Base-by-base conservation (phyloP, 305 asterid genomes). In the Fraxinus paxiana region DNA sequence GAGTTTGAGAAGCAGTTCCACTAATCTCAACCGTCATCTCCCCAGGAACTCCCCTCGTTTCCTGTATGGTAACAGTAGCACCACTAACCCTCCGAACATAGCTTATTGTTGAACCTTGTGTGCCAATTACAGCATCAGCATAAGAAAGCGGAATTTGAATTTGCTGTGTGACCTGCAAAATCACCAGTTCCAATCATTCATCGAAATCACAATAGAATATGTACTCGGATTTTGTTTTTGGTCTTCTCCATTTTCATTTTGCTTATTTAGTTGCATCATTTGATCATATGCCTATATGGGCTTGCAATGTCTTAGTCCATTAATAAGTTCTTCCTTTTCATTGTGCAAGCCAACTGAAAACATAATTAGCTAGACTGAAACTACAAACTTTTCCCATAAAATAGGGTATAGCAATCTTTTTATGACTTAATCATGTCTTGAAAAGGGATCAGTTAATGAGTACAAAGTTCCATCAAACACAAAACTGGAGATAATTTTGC, bases 11-110 rank as follows among this genome's bases (percentile, higher is more conserved):
- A 85, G 97, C 91, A 87, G 94, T 90, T 84, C 98, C 99, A 83
- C 88, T 89, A 69, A 95, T 95, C 91, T 95, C 98, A 76, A 93
- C 98, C 0, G 98, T 95, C 98, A 95, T 95, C 88, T 95, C 98
- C 48, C 91, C 92, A 30, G 99, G 99, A 81, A 89, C 91, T 59
- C 97, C 98, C 83, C 94, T 90, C 17, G 97, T 86, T 89, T 95
- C 99, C 89, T 95, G 99, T 82, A 95, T 91, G 83, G 98, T 88
- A 69, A 95, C 95, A 26, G 98, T 93, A 61, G 99, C 97, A 72
- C 98, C 98, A 86, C 99, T 95, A 12, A 88, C 94, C 88, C 97
- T 90, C 38, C 99, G 88, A 28, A 95, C 92, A 88, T 93, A 95
- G 82, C 99, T 95, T 83, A 95, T 93, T 80, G 86, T 95, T 80